Evolutionary conservation across 441 rosid species (phyloP), one percentile per base, ranked within the genome.

Genomic region (Hura crepitans): DNA sequence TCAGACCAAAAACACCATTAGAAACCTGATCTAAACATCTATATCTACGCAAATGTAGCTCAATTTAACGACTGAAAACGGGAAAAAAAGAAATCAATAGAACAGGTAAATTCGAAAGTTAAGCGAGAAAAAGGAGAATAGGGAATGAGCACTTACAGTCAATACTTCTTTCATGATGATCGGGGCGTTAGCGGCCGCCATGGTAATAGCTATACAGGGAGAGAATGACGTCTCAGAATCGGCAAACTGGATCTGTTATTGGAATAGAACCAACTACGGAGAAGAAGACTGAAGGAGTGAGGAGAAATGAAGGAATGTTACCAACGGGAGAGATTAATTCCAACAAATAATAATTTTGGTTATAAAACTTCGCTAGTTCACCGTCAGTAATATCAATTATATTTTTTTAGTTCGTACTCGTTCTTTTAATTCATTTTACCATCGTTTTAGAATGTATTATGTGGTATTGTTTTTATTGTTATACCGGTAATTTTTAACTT

Each of bases 171-270:
- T 85, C 87, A 85, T 85, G 77, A 84, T 58, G 81, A 85, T 85
- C 79, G 87, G 89, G 7, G 89, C 87, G 82, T 75, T 85, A 35
- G 89, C 89, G 37, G 89, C 84, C 74, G 89, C 87, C 89, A 85
- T 85, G 79, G 67, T 45, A 67, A 50, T 59, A 37, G 18, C 14
- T 17, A 31, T 4, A 17, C 2, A 11, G 9, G 58, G 30, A 65
- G 43, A 79, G 76, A 75, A 78, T 75, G 81, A 70, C 74, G 70
- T 77, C 76, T 17, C 74, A 65, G 72, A 83, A 77, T 61, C 62
- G 49, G 35, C 55, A 25, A 64, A 75, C 72, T 72, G 66, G 93
- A 87, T 88, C 90, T 81, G 76, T 65, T 55, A 53, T 69, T 42
- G 82, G 69, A 81, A 77, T 70, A 55, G 54, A 66, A 79, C 68